Percentiles rank a stretch among this genome's conserved stretches.
phyloP scores from a whole-genome alignment of 257 asterid genomes.

The Primulina huaijiensis region DNA sequence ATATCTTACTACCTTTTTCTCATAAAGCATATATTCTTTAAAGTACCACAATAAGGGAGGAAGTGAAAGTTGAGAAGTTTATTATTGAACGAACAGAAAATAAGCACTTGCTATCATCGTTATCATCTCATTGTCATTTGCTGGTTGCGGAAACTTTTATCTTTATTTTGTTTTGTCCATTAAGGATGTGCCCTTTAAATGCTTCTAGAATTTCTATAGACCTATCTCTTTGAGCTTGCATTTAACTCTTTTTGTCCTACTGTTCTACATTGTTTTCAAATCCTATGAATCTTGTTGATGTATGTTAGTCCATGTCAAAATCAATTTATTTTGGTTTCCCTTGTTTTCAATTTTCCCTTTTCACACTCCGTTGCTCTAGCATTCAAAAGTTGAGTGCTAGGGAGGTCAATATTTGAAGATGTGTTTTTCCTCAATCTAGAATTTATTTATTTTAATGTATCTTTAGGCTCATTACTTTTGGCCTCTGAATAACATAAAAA shows the following conservation, averaged over 20 bases:
- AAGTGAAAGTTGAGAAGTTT: not conserved
- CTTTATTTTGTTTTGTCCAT: not conserved
- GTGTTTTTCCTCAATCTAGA: conserved; percentile 20
- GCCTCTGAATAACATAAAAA: conserved; percentile 60
- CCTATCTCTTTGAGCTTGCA: not conserved
- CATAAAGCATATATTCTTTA: not conserved
- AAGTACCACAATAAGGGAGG: conserved; percentile 3
- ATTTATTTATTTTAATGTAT: conserved; percentile 18
- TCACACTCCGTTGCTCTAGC: not conserved
- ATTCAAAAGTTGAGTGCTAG: conserved; percentile 14
- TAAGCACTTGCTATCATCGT: not conserved
- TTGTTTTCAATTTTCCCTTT: conserved; percentile 2
- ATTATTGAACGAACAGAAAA: conserved; percentile 1
- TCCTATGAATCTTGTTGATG: not conserved
- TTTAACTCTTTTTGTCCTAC: not conserved
- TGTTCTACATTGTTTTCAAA: not conserved
- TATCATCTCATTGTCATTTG: not conserved
- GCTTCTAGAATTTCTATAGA: conserved; percentile 2
- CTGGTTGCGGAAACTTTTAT: not conserved
- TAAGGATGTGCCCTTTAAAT: not conserved
- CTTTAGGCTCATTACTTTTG: conserved; percentile 74
- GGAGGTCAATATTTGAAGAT: not conserved
- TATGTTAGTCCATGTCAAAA: conserved; percentile 3
- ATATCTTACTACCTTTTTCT: not conserved
- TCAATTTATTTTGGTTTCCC: not conserved